phyloP scores from a whole-genome alignment of 176 grass and related monocot genomes.

The Zea luxurians region DNA sequence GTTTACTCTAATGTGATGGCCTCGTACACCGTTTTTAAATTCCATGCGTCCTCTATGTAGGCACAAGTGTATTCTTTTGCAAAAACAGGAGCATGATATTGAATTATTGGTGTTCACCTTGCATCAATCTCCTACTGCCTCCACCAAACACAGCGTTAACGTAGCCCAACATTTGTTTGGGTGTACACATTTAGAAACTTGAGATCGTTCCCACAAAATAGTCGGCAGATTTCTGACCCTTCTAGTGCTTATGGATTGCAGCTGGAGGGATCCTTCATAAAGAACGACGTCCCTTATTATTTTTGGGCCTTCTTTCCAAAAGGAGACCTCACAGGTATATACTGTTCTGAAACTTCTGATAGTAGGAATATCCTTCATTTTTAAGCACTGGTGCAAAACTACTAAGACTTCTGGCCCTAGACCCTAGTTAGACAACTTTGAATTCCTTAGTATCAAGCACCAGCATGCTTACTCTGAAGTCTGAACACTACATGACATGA shows the following conservation, averaged over 20 bases:
- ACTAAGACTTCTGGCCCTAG: too few species aligned
- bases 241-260: conserved; percentile 41
- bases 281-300: conserved; percentile 66
- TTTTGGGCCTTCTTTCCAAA: conserved; percentile 93
- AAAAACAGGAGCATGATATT: neutral
- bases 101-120: neutral
- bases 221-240: neutral
- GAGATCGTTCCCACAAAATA: neutral
- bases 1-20: neutral
- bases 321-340: conserved; percentile 74
- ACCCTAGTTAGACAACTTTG: too few species aligned
- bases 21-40: neutral
- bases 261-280: conserved; percentile 84
- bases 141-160: neutral
- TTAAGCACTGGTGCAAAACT: too few species aligned
- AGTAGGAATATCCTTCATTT: neutral
- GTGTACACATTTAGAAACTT: neutral
- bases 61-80: neutral
- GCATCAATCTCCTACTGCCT: neutral
- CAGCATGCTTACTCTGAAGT: neutral
- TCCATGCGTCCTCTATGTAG: neutral
- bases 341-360: neutral
- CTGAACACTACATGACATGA: neutral
- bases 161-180: neutral
- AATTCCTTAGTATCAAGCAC: neutral